A percentile compares a stretch with the other conserved stretches of the same genome.
Conservation (phyloP, 2,329 filamentous ascomycete species). For the Massarina eburnea region DNA sequence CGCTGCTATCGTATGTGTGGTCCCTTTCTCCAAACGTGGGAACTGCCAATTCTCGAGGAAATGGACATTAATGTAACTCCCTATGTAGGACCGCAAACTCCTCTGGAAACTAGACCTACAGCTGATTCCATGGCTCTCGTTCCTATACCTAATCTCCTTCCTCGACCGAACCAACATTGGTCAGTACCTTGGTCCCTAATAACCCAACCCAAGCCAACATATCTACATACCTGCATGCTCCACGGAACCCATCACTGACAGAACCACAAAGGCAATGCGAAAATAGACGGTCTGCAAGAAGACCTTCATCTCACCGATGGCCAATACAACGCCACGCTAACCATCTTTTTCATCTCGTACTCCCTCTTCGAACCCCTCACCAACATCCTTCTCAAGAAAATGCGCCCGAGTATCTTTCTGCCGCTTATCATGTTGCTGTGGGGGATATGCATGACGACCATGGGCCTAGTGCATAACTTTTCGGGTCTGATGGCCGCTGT, state of each 20-base stretch:
- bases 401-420: slow-evolving; percentile 77
- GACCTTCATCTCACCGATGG: slow-evolving; percentile 64
- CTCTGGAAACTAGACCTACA: slow-evolving; percentile 63
- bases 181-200: no score
- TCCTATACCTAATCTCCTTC: slow-evolving; percentile 75
- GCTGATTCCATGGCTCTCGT: slow-evolving; percentile 67
- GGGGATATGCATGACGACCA: slow-evolving; percentile 70
- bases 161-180: slow-evolving; percentile 72
- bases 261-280: slow-evolving; percentile 59
- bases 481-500: slow-evolving; percentile 64
- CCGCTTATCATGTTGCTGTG: slow-evolving; percentile 71
- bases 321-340: slow-evolving; percentile 74
- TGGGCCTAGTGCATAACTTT: slow-evolving; percentile 66
- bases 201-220: no score
- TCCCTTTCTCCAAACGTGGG: slow-evolving; percentile 3
- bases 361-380: slow-evolving; percentile 75
- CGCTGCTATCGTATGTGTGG: slow-evolving; percentile 57
- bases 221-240: no score
- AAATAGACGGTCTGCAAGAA: slow-evolving; percentile 57
- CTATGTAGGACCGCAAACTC: slow-evolving; percentile 60
- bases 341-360: slow-evolving; percentile 87
- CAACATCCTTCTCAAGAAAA: slow-evolving; percentile 76
- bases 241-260: no score
- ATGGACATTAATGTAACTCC: neutral
- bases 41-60: no score